Evolutionary conservation across 2,329 filamentous ascomycete genomes (phyloP), one percentile per base, ranked within the genome.

Genomic region (Microsporum ferrugineum): DNA sequence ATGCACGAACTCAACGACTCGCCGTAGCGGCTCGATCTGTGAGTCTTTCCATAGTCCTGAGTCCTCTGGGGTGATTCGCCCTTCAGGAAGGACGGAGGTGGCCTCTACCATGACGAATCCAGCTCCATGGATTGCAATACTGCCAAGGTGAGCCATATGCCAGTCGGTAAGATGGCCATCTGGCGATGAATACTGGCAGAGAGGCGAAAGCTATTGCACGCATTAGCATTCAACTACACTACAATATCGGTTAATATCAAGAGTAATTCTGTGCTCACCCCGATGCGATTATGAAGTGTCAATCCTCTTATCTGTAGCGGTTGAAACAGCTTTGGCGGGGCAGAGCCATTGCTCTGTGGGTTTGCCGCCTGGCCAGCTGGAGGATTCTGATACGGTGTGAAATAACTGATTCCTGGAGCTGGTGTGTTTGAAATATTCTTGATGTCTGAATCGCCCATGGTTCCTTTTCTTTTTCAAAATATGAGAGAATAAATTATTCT

Each of bases 11-110:
- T 71, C 69, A 41, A 70, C 68, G n/a, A 71, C 65, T 3, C 66
- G 64, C 45, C 64, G 61, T 34, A 70, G 43, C 1, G 69, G 68
- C 34, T 65, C 63, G 63, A 91, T 86, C 72, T 96, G 91, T 38
- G 81, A 84, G 72, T 96, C 91, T 64, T 87, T 80, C 91, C 91
- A 96, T 5, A 96, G 76, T 0, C 91, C 90, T 10, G 78, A 76
- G 71, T 92, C 88, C 71, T 91, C 80, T 0, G 90, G 88, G 1
- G 86, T 86, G 76, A 95, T 94, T 62, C 90, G 82, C 23, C 90
- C 90, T 67, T 89, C 84, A 7, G 88, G 75, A n/a, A 83, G 78
- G 0, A 95, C 87, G 45, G 84, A 79, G 0, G 88, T 90, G 39
- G 89, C 88, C 76, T 95, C 90, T 62, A 91, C 79, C 62, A 89